Percentiles rank a stretch among this genome's conserved stretches.
Conservation (phyloP, 2,329 filamentous ascomycete genomes). For the Arthrobotrys iridis region DNA sequence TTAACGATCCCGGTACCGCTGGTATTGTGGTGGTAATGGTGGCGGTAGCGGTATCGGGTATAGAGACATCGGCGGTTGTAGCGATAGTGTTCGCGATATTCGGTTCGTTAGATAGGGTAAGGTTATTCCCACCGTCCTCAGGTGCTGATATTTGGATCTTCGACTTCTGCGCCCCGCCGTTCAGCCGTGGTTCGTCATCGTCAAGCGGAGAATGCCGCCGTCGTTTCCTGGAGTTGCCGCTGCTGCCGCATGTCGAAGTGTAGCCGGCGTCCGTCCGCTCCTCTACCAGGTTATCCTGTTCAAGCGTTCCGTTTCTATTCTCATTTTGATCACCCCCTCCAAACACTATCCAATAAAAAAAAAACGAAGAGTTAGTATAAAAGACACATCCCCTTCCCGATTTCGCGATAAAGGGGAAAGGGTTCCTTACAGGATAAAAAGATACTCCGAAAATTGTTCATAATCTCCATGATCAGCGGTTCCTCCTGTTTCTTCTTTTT, state of each 20-base stretch:
- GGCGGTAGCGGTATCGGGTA: background rate
- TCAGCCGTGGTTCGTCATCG: background rate
- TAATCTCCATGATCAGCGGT: background rate
- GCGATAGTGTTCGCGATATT: background rate
- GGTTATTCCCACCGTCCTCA: too few species aligned
- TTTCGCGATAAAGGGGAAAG: too few species aligned
- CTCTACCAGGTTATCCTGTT: conserved; percentile 25
- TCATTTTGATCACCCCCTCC: background rate
- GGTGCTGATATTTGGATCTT: background rate
- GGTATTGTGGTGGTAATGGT: too few species aligned
- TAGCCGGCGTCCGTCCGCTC: conserved; percentile 40
- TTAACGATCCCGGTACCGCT: conserved; percentile 17
- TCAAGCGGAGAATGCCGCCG: conserved; percentile 27
- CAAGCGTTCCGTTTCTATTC: background rate
- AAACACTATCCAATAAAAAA: background rate
- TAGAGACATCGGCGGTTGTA: background rate
- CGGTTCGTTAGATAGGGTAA: too few species aligned
- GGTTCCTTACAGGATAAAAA: conserved; percentile 2
- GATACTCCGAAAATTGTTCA: background rate
- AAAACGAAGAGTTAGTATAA: background rate
- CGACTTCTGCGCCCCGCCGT: conserved; percentile 1
- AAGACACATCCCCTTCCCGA: background rate
- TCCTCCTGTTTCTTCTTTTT: conserved; percentile 6
- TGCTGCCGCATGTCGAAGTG: conserved; percentile 28
- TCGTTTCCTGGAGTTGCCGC: conserved; percentile 47